phyloP scores from a whole-genome alignment of 306 rosid species.

The Fragaria nilgerrensis region DNA sequence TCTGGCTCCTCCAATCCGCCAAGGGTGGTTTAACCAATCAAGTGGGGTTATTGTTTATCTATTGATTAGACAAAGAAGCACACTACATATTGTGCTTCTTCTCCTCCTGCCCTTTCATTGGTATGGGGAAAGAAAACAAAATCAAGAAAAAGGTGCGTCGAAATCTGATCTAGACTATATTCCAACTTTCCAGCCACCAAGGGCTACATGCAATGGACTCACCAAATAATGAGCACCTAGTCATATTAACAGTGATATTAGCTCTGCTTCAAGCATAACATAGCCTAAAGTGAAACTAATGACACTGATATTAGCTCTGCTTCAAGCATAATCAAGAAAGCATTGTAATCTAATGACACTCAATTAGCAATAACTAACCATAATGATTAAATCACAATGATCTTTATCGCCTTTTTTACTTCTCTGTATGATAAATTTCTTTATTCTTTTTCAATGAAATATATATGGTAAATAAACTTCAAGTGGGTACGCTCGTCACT shows the following conservation, averaged over 20 bases:
- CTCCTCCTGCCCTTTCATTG: neutral
- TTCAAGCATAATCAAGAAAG: no score
- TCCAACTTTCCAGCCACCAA: neutral
- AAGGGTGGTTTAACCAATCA: neutral
- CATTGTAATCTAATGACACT: neutral
- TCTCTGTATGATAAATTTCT: neutral
- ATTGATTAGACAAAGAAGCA: neutral
- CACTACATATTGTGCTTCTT: neutral
- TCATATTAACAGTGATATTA: neutral
- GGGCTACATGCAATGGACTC: constrained; percentile 1
- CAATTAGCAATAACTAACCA: neutral
- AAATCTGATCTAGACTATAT: neutral
- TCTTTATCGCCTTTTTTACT: no score
- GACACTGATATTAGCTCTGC: no score
- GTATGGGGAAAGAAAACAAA: neutral
- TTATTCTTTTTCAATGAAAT: no score
- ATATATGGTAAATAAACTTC: no score
- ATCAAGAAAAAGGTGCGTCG: neutral
- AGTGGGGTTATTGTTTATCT: neutral
- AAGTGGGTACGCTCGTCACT: neutral
- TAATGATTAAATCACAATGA: neutral
- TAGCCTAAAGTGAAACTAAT: neutral
- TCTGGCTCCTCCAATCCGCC: neutral
- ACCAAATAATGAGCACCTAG: neutral
- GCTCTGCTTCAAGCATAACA: no score